Conservation (phyloP, 805 yeast genomes). For the Nakazawaea laoshanensis region DNA sequence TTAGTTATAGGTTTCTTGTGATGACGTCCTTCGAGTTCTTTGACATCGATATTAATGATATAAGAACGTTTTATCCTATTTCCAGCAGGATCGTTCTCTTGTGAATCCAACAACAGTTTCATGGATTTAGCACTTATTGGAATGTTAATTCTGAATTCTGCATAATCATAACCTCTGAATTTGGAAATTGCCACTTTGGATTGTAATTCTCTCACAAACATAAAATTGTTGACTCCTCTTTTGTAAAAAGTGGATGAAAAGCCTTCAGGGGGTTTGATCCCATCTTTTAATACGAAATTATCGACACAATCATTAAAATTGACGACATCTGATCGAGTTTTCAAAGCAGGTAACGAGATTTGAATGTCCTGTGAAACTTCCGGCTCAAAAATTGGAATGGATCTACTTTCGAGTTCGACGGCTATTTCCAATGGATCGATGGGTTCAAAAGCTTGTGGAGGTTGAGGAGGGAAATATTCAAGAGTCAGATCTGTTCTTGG, state of each 20-base stretch:
- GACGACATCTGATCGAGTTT: not conserved
- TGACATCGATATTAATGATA: conserved; percentile 31
- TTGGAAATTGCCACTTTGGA: conserved; percentile 34
- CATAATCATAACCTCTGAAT: conserved; percentile 24
- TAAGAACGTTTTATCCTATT: conserved; percentile 26
- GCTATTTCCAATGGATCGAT: conserved; percentile 3
- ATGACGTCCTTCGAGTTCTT: conserved; percentile 28
- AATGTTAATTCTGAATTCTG: conserved; percentile 33
- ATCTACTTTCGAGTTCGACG: not conserved
- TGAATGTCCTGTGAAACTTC: not conserved
- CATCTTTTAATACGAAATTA: conserved; percentile 1
- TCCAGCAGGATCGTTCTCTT: conserved; percentile 13
- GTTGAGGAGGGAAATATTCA: conserved; percentile 9
- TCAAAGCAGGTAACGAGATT: conserved; percentile 5
- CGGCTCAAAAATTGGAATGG: not conserved
- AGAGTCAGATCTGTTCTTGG: conserved; percentile 18
- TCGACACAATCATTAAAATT: conserved; percentile 1
- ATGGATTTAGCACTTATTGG: conserved; percentile 23
- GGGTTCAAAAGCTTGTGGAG: conserved; percentile 1
- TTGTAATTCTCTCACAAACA: conserved; percentile 43
- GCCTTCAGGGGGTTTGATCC: conserved; percentile 31
- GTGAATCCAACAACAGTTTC: conserved; percentile 12
- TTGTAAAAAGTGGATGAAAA: conserved; percentile 41
- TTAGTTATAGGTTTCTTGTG: not conserved
- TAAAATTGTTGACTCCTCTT: conserved; percentile 38